A percentile compares a stretch with the other conserved stretches of the same genome.
Conservation (phyloP, 2,329 filamentous ascomycete genomes). For the Alternaria postmessia region DNA sequence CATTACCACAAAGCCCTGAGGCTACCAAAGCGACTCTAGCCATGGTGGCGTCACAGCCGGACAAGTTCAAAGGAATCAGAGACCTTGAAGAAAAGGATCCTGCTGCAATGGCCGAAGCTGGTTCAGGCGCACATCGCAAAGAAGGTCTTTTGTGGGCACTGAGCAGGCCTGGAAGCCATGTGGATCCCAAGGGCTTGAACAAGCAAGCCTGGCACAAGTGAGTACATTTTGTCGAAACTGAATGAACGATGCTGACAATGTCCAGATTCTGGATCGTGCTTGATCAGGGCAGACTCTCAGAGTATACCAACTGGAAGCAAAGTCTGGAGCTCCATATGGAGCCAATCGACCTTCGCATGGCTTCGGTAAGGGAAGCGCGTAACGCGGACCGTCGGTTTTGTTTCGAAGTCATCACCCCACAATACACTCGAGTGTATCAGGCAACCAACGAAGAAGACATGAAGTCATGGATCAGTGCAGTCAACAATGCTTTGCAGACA, state of each 20-base stretch:
- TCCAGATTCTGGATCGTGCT: constrained; percentile 95
- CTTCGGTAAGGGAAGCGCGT: constrained; percentile 92
- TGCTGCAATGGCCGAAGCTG: constrained; percentile 56
- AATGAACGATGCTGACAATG: constrained; percentile 35
- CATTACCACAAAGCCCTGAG: constrained; percentile 43
- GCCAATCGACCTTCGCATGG: constrained; percentile 95
- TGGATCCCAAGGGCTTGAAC: constrained; percentile 92
- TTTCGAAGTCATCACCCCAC: constrained; percentile 97
- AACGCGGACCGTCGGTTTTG: constrained; percentile 95
- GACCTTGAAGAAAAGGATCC: constrained; percentile 85
- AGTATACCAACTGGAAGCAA: constrained; percentile 99
- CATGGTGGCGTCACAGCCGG: constrained; percentile 51
- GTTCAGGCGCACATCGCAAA: constrained; percentile 75
- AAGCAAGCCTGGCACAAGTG: constrained; percentile 99
- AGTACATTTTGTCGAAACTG: constrained; percentile 49
- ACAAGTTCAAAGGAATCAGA: constrained; percentile 87
- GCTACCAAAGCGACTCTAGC: constrained; percentile 34
- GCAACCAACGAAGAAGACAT: constrained; percentile 98
- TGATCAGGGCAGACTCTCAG: constrained; percentile 93
- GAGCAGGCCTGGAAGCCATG: constrained; percentile 90
- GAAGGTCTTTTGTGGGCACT: constrained; percentile 95
- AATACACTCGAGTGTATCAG: constrained; percentile 95
- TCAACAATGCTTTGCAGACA: constrained; percentile 96
- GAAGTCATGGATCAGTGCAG: constrained; percentile 93
- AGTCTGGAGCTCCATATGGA: constrained; percentile 97